Percentiles rank a stretch among this genome's conserved stretches.
phyloP scores from a whole-genome alignment of 768 basidiomycete species.

The Tylopilus vinaceipallidus region DNA sequence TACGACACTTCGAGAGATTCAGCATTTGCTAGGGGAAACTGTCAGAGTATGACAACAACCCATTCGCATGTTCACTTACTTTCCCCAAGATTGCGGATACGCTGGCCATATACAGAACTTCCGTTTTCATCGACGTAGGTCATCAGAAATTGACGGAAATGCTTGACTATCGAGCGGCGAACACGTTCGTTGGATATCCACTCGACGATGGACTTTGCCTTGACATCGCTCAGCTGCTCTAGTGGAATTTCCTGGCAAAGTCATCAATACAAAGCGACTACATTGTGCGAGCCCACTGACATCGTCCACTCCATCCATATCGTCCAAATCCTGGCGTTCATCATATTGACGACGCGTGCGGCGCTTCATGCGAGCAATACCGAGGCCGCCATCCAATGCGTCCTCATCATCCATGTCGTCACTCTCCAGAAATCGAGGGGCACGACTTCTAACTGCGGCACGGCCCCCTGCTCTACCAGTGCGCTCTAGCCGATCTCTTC shows the following conservation, averaged over 20 bases:
- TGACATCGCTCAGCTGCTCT: conserved; percentile 96
- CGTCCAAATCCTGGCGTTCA: conserved; percentile 86
- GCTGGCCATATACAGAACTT: conserved; percentile 89
- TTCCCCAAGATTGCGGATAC: conserved; percentile 93
- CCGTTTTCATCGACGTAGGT: conserved; percentile 93
- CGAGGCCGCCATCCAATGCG: conserved; percentile 63
- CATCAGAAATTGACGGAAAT: conserved; percentile 95
- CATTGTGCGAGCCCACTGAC: conserved; percentile 41
- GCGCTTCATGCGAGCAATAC: conserved; percentile 69
- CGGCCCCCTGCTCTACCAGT: conserved; percentile 66
- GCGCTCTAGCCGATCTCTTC: conserved; percentile 76
- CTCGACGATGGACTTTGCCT: conserved; percentile 94
- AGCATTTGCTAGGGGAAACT: conserved; percentile 67
- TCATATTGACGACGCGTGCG: conserved; percentile 92
- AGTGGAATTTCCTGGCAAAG: conserved; percentile 78
- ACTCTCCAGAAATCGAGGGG: conserved; percentile 84
- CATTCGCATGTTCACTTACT: conserved; percentile 49
- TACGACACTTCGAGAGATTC: conserved; percentile 98
- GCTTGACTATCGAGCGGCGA: conserved; percentile 82
- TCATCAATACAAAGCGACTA: conserved; percentile 14
- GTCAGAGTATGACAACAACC: conserved; percentile 13
- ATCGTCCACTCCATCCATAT: conserved; percentile 86
- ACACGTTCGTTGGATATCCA: conserved; percentile 96
- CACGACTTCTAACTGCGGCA: conserved; percentile 75
- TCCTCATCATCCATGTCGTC: conserved; percentile 79